Conservation (phyloP, 1,284 basidiomycete genomes). For the Dichomitus squalens region DNA sequence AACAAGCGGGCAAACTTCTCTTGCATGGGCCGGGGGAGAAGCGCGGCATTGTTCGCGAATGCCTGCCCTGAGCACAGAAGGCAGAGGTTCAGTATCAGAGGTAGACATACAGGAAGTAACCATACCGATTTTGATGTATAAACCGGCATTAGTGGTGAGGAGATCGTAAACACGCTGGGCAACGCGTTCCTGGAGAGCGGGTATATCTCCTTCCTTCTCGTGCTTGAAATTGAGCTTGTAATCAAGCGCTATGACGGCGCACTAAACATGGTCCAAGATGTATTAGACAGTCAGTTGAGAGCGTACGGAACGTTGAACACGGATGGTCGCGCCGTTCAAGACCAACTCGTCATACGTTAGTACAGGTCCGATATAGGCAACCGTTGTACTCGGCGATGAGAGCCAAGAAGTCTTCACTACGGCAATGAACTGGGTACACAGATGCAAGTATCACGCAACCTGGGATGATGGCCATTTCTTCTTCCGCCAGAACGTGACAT, state of each 20-base stretch:
- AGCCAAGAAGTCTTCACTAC: too few species aligned
- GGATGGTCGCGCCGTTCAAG: too few species aligned
- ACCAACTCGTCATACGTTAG: too few species aligned
- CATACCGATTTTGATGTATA: conserved; percentile 89
- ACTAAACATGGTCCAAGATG: conserved; percentile 39
- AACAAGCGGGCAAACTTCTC: conserved; percentile 81
- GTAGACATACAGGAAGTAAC: conserved; percentile 14
- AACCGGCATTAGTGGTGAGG: conserved; percentile 79
- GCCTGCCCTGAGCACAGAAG: conserved; percentile 56
- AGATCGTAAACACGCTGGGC: conserved; percentile 77
- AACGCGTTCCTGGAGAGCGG: conserved; percentile 79
- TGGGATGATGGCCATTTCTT: neutral
- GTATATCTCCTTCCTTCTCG: conserved; percentile 68
- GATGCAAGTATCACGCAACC: neutral
- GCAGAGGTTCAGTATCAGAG: too few species aligned
- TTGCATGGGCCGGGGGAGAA: conserved; percentile 83
- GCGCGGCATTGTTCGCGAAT: conserved; percentile 80
- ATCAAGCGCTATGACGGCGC: conserved; percentile 67
- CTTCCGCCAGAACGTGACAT: neutral
- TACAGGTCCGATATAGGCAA: too few species aligned
- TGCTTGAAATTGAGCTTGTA: conserved; percentile 86
- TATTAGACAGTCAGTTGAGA: neutral
- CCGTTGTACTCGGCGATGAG: too few species aligned
- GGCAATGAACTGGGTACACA: too few species aligned
- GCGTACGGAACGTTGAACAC: neutral